Conservation (phyloP, 768 basidiomycete genomes). For the Amanita muscaria region DNA sequence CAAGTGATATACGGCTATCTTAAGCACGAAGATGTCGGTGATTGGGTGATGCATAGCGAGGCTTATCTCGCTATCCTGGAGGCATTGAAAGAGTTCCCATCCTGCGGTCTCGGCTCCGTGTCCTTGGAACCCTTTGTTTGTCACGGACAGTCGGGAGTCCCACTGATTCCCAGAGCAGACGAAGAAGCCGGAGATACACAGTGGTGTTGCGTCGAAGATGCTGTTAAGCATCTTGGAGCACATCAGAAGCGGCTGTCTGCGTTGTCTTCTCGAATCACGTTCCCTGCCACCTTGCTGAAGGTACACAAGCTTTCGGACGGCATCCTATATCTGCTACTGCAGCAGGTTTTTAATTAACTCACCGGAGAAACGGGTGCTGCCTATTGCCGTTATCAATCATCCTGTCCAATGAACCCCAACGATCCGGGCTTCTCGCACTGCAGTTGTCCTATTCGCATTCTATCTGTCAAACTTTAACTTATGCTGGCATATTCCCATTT, state of each 20-base stretch:
- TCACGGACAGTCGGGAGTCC: slow-evolving; percentile 7
- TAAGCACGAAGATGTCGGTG: slow-evolving; percentile 21
- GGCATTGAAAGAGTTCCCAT: slow-evolving; percentile 19
- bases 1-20: slow-evolving; percentile 26
- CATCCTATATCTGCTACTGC: slow-evolving; percentile 29
- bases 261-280: slow-evolving; percentile 23
- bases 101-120: slow-evolving; percentile 14
- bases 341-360: slow-evolving; percentile 20
- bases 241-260: slow-evolving; percentile 21
- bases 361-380: neutral
- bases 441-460: too few relatives aligned
- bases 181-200: slow-evolving; percentile 8
- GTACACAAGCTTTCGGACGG: slow-evolving; percentile 30
- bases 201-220: slow-evolving; percentile 12
- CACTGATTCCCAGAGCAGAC: neutral
- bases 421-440: too few relatives aligned
- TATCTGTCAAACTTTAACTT: too few relatives aligned
- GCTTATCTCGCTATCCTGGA: slow-evolving; percentile 24
- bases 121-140: slow-evolving; percentile 9
- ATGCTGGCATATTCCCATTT: too few relatives aligned
- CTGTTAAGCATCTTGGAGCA: slow-evolving; percentile 22
- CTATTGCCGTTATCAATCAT: too few relatives aligned
- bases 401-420: too few relatives aligned
- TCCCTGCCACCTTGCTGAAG: slow-evolving; percentile 28
- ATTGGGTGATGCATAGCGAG: slow-evolving; percentile 28